Base-by-base conservation (phyloP, 257 asterid genomes). In the Gardenia jasminoides region DNA sequence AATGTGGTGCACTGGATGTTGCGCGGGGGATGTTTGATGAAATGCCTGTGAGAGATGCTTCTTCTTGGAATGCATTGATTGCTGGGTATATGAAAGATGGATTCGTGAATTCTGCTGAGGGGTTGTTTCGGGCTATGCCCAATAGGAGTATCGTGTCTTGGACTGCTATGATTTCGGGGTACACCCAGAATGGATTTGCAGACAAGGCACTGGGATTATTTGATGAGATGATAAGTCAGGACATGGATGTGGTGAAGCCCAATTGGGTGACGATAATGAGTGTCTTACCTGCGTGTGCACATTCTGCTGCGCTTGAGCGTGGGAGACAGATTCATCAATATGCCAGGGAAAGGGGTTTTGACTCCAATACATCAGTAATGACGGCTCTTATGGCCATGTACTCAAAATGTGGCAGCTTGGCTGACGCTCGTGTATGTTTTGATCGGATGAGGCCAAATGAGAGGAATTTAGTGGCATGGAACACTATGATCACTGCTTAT, bases 221-320 rank as follows among this genome's bases (percentile, higher is more conserved):
- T 77, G 94, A 93, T 59, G 85, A 81, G 62, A 90, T 93, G 93
- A 80, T 67, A 67, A 50, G 79, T 20, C 62, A 67, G 70, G 86
- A 80, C 13, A 85, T 93, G 13, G 91, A 79, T 48, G 90, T 89
- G 86, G 85, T 92, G 86, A 87, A 84, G 84, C 97, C 98, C 44
- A 93, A 93, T 76, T 92, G 96, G 96, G 97, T 94, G 59, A 92
- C 98, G 0, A 61, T 94, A 44, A 91, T 91, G 90, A 94, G 98
- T 59, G 88, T 94, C 33, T 83, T 92, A 52, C 97, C 97, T 9
- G 97, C 97, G 0, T 92, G 97, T 62, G 93, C 85, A 6, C 90
- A 85, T 54, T 89, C 92, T 0, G 91, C 97, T 68, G 91, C 91
- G 1, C 86, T 94, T 8, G 90, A 91, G 30, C 87, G 87, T 1